These are phyloP conservation scores for Chlamydomonas urium DNA, from an alignment of 139 green algal species.

Conservation along the genomic window DNA sequence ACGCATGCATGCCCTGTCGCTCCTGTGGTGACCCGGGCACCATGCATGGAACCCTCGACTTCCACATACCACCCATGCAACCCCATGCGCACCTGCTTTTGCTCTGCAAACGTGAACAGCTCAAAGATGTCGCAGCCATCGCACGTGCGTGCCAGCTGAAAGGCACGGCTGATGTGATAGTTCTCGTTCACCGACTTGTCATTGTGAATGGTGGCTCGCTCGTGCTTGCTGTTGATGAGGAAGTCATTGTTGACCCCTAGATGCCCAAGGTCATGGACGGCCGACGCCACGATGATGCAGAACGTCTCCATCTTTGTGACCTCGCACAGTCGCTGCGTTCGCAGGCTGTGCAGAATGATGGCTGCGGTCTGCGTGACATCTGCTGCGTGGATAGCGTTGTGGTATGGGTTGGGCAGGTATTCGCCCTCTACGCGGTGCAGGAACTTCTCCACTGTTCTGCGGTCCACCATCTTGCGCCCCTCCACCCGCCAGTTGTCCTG, in stretches of 20 bases:
- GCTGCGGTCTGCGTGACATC: conserved; percentile 62
- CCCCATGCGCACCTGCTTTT: conserved; percentile 31
- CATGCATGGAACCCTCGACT: no score
- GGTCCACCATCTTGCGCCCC: no score
- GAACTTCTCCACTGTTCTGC: conserved; percentile 41
- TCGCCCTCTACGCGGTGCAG: conserved; percentile 38
- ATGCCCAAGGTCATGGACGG: conserved; percentile 62
- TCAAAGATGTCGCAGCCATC: conserved; percentile 41
- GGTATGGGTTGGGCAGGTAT: conserved; percentile 58
- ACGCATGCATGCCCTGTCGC: no score
- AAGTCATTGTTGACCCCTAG: conserved; percentile 66
- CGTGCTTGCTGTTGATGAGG: conserved; percentile 52
- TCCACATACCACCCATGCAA: background rate
- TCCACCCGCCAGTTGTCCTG: no score
- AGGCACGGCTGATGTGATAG: conserved; percentile 50
- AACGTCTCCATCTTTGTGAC: conserved; percentile 52
- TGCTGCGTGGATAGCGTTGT: conserved; percentile 63
- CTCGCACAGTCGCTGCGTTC: conserved; percentile 27
- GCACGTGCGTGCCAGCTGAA: conserved; percentile 36
- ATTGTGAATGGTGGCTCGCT: conserved; percentile 51
- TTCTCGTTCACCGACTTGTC: conserved; percentile 63
- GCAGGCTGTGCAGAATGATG: conserved; percentile 43
- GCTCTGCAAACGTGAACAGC: conserved; percentile 41
- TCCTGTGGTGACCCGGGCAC: no score
- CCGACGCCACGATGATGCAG: conserved; percentile 52